Percentiles rank a stretch among this genome's conserved stretches.
phyloP scores from a whole-genome alignment of 1,139 yeast species.

The Blastobotrys apis region DNA sequence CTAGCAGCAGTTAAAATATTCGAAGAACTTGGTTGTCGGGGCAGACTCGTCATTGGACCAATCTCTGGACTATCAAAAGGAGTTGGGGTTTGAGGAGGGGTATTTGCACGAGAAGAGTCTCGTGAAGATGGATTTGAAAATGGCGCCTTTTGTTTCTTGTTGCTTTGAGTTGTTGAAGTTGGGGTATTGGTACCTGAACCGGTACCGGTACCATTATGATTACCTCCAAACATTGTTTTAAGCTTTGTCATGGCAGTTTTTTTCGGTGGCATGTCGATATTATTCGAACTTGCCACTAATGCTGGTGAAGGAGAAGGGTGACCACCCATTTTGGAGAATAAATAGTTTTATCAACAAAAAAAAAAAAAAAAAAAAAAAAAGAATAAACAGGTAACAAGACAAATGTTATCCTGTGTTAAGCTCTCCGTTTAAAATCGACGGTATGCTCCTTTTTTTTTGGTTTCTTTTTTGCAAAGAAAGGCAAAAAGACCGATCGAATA shows the following conservation, averaged over 20 bases:
- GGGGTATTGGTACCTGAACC: too few species aligned
- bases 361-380: background rate
- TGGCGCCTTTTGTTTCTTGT: slow-evolving; percentile 1
- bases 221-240: slow-evolving; percentile 24
- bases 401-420: background rate
- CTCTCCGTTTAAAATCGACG: background rate
- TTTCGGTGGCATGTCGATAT: background rate
- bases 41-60: slow-evolving; percentile 5
- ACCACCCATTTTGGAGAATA: too few species aligned
- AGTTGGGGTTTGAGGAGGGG: slow-evolving; percentile 12
- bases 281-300: background rate
- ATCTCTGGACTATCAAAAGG: slow-evolving; percentile 10
- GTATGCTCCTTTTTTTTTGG: background rate
- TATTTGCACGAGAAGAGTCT: slow-evolving; percentile 14
- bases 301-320: too few species aligned
- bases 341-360: too few species aligned
- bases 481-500: background rate
- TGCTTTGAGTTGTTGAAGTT: too few species aligned
- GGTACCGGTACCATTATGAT: too few species aligned
- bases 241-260: slow-evolving; percentile 22
- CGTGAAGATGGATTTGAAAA: background rate
- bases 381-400: background rate
- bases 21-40: slow-evolving; percentile 14
- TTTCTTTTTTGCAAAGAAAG: background rate
- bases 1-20: slow-evolving; percentile 7